phyloP scores from a whole-genome alignment of 2,329 filamentous ascomycete genomes.

The Alternaria infectoria region DNA sequence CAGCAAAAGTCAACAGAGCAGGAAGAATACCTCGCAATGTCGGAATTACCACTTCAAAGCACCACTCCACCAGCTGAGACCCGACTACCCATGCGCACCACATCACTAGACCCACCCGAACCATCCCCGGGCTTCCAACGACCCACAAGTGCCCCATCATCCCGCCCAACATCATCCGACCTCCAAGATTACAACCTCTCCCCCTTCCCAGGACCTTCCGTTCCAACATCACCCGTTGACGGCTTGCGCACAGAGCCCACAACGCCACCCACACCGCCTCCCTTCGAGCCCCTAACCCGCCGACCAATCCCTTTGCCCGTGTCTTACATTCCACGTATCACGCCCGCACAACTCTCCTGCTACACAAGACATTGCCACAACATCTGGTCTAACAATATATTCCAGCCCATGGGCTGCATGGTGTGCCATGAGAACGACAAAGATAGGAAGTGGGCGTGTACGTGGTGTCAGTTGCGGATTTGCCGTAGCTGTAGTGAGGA shows the following conservation, averaged over 20 bases:
- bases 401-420: constrained; percentile 46
- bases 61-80: constrained; percentile 5
- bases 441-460: constrained; percentile 42
- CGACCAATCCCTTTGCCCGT: constrained; percentile 17
- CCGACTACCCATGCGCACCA: constrained; percentile 8
- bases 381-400: constrained; percentile 39
- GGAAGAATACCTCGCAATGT: not conserved
- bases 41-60: constrained; percentile 2
- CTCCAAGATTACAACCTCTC: constrained; percentile 3
- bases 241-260: not conserved
- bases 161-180: not conserved
- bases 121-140: not conserved
- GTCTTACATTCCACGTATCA: constrained; percentile 37
- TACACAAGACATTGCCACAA: constrained; percentile 38
- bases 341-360: constrained; percentile 37
- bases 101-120: constrained; percentile 16
- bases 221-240: constrained; percentile 7
- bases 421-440: constrained; percentile 35
- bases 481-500: constrained; percentile 39
- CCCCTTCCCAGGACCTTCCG: constrained; percentile 6
- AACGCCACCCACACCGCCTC: not conserved
- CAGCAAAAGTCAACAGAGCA: constrained; percentile 2
- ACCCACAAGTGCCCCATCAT: constrained; percentile 2
- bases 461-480: constrained; percentile 47
- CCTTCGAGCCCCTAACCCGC: constrained; percentile 32